These are phyloP conservation scores for Moringa oleifera DNA, from an alignment of 345 rosid species.

Conservation along the genomic window DNA sequence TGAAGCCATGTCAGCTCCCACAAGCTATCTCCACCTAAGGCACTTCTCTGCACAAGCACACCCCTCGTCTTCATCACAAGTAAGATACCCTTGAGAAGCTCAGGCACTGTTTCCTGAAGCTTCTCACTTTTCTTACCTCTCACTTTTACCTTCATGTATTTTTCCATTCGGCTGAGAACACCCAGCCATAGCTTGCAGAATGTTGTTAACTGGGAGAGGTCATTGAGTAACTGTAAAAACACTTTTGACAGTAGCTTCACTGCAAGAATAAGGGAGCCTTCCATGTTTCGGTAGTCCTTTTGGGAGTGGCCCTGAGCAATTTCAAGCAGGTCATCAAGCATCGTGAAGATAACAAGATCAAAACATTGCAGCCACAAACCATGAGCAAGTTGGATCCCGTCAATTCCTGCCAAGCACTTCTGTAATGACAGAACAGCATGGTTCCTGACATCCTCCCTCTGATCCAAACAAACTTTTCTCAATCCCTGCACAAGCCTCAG, in stretches of 20 bases:
- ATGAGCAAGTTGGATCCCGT: constrained; percentile 59
- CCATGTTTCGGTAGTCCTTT: constrained; percentile 94
- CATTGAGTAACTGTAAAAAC: constrained; percentile 66
- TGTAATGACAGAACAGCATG: constrained; percentile 82
- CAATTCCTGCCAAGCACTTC: constrained; percentile 80
- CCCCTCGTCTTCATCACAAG: constrained; percentile 79
- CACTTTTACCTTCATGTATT: constrained; percentile 84
- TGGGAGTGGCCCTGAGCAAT: constrained; percentile 87
- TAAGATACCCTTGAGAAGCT: constrained; percentile 81
- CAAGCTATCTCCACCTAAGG: constrained; percentile 89
- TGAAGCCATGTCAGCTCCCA: constrained; percentile 99
- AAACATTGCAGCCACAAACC: constrained; percentile 86
- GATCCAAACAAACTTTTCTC: constrained; percentile 98
- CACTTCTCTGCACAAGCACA: constrained; percentile 78
- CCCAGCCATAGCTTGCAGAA: constrained; percentile 97
- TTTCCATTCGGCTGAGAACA: constrained; percentile 87
- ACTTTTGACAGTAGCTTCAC: constrained; percentile 74
- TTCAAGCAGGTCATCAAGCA: constrained; percentile 93
- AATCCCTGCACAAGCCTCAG: constrained; percentile 89
- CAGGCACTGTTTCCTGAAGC: constrained; percentile 83
- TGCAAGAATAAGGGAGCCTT: constrained; percentile 74
- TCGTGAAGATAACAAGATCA: constrained; percentile 81
- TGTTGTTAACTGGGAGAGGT: constrained; percentile 66
- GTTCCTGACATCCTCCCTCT: constrained; percentile 93
- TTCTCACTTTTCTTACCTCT: constrained; percentile 87